These are phyloP conservation scores for Penicillium malachiteum DNA, from an alignment of 495 filamentous ascomycete species.

Conservation along the genomic window DNA sequence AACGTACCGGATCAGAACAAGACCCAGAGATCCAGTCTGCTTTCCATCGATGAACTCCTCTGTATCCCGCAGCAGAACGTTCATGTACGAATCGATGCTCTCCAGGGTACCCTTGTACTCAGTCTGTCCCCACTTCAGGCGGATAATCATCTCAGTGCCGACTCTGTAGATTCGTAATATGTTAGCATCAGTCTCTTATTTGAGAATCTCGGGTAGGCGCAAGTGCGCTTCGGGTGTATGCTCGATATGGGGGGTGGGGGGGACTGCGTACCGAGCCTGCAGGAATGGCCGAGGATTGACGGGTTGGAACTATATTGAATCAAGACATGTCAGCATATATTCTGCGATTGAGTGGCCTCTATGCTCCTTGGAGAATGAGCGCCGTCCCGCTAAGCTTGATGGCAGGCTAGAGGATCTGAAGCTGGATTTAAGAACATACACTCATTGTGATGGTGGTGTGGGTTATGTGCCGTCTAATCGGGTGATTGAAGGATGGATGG, in stretches of 20 bases:
- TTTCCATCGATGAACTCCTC: constrained; percentile 92
- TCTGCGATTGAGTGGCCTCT: not conserved
- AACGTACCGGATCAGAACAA: constrained; percentile 85
- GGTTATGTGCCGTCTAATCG: not conserved
- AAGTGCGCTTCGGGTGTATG: not conserved
- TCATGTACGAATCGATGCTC: constrained; percentile 97
- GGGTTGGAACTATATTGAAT: constrained; percentile 65
- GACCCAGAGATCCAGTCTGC: constrained; percentile 76
- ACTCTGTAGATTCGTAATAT: constrained; percentile 53
- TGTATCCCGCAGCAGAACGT: constrained; percentile 84
- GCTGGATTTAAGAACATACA: constrained; percentile 29
- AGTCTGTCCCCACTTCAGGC: constrained; percentile 95
- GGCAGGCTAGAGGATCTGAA: not conserved
- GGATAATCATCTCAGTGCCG: constrained; percentile 84
- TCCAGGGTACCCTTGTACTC: constrained; percentile 94
- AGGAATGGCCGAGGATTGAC: constrained; percentile 90
- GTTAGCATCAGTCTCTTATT: not conserved
- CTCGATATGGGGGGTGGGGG: constrained; percentile 2
- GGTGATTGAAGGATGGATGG: not conserved
- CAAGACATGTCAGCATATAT: constrained; percentile 13
- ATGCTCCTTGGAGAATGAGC: not conserved
- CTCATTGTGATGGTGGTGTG: constrained; percentile 33
- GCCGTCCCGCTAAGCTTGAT: constrained; percentile 13
- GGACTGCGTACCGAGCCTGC: constrained; percentile 68
- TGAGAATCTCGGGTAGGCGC: not conserved